Evolutionary conservation across 176 grass and related monocot genomes (phyloP), one percentile per base, ranked within the genome.

Genomic region (Eremochloa ophiuroides): DNA sequence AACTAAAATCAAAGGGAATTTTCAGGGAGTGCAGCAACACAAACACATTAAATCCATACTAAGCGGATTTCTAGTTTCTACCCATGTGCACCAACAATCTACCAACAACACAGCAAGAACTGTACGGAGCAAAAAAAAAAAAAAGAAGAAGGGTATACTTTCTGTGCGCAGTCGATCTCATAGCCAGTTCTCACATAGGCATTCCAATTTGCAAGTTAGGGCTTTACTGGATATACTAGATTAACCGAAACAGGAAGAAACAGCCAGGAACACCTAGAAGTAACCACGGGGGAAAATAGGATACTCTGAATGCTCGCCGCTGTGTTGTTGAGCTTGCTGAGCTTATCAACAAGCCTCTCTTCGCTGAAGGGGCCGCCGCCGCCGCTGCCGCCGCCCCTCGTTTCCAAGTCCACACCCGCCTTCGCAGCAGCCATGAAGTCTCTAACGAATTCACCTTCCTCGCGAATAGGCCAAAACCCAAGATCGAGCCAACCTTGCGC

Each of bases 241-340:
- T 59, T 42, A 85, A 89, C 66, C 8, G 33, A 73, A 35, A 63
- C 44, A 62, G 31, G 26, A 47, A 4, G 27, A 47, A 26, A 26
- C 10, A 20, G 26, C 51, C 4, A 34, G 53, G 40, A 35, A 63
- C 55, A 9, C 22, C 5, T 35, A 43, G 15, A 81, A 73, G 51
- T 22, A 63, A 81, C 23, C 34, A 77, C 16, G 48, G 25, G 20
- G 12, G 0, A 59, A 12, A 85, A 93, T n/a, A 98, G 88, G 90
- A 95, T 99, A 99, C 96, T 86, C 86, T 99, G 84, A 63, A 99
- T 93, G 87, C 96, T 95, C 69, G 94, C 85, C 33, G 94, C 88
- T 25, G 93, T 86, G 80, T 56, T 99, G 87, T 99, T 95, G 66
- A 98, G 90, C 85, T 91, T 95, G 41, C 61, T 83, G 11, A 99